A percentile compares a stretch with the other conserved stretches of the same genome.
Evolutionary conservation across 1,284 basidiomycete genomes (phyloP).

Genomic region (Peniophora sp.): DNA sequence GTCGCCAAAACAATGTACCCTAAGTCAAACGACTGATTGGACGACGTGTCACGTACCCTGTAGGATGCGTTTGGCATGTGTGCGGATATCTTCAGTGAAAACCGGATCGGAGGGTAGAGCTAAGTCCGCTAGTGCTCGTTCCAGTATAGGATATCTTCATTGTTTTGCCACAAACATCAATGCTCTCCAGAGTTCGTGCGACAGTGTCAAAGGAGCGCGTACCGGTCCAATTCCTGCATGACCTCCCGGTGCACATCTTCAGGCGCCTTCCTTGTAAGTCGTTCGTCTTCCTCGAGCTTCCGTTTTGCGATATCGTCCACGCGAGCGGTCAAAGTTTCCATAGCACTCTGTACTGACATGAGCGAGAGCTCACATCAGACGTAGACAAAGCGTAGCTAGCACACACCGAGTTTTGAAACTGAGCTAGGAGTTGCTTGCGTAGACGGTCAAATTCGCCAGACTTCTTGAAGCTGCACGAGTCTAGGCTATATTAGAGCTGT

Average conservation of each 20-base stretch:
- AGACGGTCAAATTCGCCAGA: conserved; percentile 73
- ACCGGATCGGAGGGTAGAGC: conserved; percentile 41
- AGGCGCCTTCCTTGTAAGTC: conserved; percentile 44
- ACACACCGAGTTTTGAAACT: conserved; percentile 59
- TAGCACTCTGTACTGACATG: conserved; percentile 35
- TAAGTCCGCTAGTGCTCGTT: conserved; percentile 52
- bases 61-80: conserved; percentile 6
- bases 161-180: background rate
- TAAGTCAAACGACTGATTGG: no score
- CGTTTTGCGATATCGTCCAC: conserved; percentile 55
- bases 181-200: conserved; percentile 11
- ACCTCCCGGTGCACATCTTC: conserved; percentile 52
- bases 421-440: conserved; percentile 52
- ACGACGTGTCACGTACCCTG: no score
- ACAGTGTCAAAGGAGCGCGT: conserved; percentile 5
- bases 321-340: conserved; percentile 41
- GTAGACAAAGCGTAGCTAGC: background rate
- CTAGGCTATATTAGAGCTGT: no score
- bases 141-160: conserved; percentile 54
- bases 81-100: conserved; percentile 38
- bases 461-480: conserved; percentile 56
- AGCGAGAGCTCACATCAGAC: background rate
- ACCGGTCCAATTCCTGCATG: conserved; percentile 68
- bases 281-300: conserved; percentile 44
- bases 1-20: no score